phyloP scores from a whole-genome alignment of 257 asterid species.

The Solanum gracilifrons region DNA sequence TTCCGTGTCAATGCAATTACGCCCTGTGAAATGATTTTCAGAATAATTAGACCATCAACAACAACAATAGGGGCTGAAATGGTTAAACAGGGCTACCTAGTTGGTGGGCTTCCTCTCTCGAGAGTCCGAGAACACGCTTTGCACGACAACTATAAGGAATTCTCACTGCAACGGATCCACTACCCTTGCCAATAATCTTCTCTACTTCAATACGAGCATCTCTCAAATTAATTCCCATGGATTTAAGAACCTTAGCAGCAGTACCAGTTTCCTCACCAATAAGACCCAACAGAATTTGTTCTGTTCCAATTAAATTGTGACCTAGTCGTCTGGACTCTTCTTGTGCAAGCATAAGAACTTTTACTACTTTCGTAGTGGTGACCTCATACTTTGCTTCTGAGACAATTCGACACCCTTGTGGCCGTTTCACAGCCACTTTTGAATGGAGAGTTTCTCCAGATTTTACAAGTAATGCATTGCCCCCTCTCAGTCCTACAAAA shows the following conservation, averaged over 20 bases:
- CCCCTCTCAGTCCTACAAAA: slow-evolving; percentile 58
- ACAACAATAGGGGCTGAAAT: not conserved
- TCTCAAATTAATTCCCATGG: slow-evolving; percentile 86
- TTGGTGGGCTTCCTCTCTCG: slow-evolving; percentile 94
- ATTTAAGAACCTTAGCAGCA: slow-evolving; percentile 95
- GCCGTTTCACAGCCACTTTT: slow-evolving; percentile 42
- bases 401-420: slow-evolving; percentile 29
- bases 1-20: slow-evolving; percentile 93
- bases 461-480: slow-evolving; percentile 43
- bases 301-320: slow-evolving; percentile 88
- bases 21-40: slow-evolving; percentile 35
- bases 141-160: slow-evolving; percentile 96
- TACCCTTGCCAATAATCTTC: slow-evolving; percentile 91
- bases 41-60: not conserved
- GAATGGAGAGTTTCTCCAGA: slow-evolving; percentile 45
- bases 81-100: slow-evolving; percentile 47
- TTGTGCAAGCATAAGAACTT: slow-evolving; percentile 95
- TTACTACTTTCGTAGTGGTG: slow-evolving; percentile 82
- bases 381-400: slow-evolving; percentile 89
- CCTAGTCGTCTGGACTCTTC: slow-evolving; percentile 96
- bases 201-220: slow-evolving; percentile 96
- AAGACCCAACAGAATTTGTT: slow-evolving; percentile 84
- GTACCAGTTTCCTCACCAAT: slow-evolving; percentile 97
- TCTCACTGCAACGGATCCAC: slow-evolving; percentile 91
- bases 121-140: slow-evolving; percentile 83